phyloP scores from a whole-genome alignment of 805 yeast genomes.

The Lachancea cidri region DNA sequence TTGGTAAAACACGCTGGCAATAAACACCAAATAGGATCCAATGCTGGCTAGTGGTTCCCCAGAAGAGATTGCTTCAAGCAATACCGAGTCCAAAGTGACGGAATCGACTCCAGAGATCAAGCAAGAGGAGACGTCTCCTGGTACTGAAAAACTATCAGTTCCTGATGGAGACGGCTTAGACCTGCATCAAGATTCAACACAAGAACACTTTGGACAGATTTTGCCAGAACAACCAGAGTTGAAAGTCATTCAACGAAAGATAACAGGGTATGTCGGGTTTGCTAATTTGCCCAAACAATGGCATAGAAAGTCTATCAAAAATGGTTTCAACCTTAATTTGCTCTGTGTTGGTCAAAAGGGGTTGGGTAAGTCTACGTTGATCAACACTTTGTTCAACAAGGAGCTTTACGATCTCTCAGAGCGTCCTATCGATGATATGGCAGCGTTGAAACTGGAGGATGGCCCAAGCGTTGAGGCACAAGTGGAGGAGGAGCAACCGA shows the following conservation, averaged over 20 bases:
- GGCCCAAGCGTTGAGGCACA: slow-evolving; percentile 4
- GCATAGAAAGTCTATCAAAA: slow-evolving; percentile 88
- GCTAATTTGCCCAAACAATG: slow-evolving; percentile 97
- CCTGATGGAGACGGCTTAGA: slow-evolving; percentile 2
- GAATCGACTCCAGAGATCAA: slow-evolving; percentile 1
- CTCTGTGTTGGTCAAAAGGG: slow-evolving; percentile 92
- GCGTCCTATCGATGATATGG: slow-evolving; percentile 7
- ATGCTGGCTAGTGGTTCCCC: slow-evolving; percentile 1
- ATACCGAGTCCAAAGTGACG: not conserved
- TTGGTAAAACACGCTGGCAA: slow-evolving; percentile 1
- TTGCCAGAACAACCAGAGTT: slow-evolving; percentile 37
- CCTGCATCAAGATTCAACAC: not conserved
- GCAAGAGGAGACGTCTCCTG: slow-evolving; percentile 3
- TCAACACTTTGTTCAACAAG: slow-evolving; percentile 81
- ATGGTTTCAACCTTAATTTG: slow-evolving; percentile 84
- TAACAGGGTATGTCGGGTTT: slow-evolving; percentile 92
- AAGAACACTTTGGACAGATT: slow-evolving; percentile 19
- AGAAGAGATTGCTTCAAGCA: not conserved
- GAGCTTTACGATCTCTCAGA: slow-evolving; percentile 40
- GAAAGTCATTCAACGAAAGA: slow-evolving; percentile 72
- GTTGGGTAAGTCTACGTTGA: slow-evolving; percentile 85
- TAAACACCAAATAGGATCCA: not conserved
- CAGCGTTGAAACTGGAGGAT: slow-evolving; percentile 12
- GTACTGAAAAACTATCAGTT: slow-evolving; percentile 1
- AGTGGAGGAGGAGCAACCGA: slow-evolving; percentile 13